Conservation (phyloP, 768 basidiomycete genomes). For the Leccinum longicurvipes region DNA sequence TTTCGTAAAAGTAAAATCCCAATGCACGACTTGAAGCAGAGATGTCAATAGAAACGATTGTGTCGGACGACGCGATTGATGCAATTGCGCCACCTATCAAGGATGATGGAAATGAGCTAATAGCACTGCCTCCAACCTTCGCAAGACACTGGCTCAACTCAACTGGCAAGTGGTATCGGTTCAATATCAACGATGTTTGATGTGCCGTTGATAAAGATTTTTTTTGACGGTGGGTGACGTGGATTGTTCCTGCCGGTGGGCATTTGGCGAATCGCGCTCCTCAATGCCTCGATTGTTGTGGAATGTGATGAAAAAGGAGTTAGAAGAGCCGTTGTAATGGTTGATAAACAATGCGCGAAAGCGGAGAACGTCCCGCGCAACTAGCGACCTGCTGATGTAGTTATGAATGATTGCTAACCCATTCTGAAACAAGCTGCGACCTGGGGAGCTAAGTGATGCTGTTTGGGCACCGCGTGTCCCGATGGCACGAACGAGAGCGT, state of each 20-base stretch:
- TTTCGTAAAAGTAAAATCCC: too few species aligned
- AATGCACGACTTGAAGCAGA: too few species aligned
- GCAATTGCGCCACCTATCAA: too few species aligned
- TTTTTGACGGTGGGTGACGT: background rate
- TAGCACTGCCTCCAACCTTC: too few species aligned
- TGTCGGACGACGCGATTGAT: too few species aligned
- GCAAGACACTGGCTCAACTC: too few species aligned
- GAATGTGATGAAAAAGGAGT: slow-evolving; percentile 33
- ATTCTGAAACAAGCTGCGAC: background rate
- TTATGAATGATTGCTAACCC: slow-evolving; percentile 68
- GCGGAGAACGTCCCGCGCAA: slow-evolving; percentile 41
- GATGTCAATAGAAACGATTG: too few species aligned
- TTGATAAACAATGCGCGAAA: slow-evolving; percentile 46
- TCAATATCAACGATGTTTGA: too few species aligned
- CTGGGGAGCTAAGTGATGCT: too few species aligned
- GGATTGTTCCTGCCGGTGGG: slow-evolving; percentile 74
- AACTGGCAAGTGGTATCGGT: too few species aligned
- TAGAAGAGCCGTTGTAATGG: slow-evolving; percentile 41
- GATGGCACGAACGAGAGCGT: slow-evolving; percentile 15
- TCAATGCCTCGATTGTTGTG: slow-evolving; percentile 60
- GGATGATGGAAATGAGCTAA: too few species aligned
- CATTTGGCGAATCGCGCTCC: slow-evolving; percentile 71
- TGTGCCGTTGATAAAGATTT: background rate
- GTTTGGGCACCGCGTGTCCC: background rate
- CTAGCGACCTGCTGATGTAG: slow-evolving; percentile 58